Evolutionary conservation across 306 rosid species (phyloP).

Genomic region (Hippophae rhamnoides): DNA sequence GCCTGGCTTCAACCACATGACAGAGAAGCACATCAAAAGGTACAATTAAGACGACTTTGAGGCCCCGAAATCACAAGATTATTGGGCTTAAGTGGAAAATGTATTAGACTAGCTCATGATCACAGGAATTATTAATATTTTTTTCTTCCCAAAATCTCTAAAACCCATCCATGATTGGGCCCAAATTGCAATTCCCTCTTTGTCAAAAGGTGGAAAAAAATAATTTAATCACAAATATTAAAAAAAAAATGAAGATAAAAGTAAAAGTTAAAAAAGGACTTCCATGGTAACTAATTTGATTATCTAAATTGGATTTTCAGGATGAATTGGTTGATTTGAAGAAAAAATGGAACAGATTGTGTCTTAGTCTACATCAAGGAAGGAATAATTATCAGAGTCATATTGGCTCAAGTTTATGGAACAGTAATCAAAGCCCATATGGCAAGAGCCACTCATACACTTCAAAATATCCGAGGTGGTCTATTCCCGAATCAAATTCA

Average conservation of each 20-base stretch:
- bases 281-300: too few relatives aligned
- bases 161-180: too few relatives aligned
- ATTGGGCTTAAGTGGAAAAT: too few relatives aligned
- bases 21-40: constrained; percentile 55
- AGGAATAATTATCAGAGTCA: constrained; percentile 31
- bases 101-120: too few relatives aligned
- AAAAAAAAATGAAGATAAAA: too few relatives aligned
- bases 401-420: constrained; percentile 21
- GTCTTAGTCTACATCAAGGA: constrained; percentile 55
- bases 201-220: too few relatives aligned
- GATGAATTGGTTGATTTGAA: constrained; percentile 50
- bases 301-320: constrained; percentile 18
- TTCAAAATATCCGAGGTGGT: constrained; percentile 57
- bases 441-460: constrained; percentile 40
- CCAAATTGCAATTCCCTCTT: too few relatives aligned
- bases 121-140: too few relatives aligned
- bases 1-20: constrained; percentile 82
- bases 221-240: too few relatives aligned
- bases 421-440: constrained; percentile 26
- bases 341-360: constrained; percentile 68
- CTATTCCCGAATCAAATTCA: constrained; percentile 51
- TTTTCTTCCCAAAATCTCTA: too few relatives aligned
- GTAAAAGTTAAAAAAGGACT: too few relatives aligned
- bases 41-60: constrained; percentile 1
- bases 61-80: too few relatives aligned